These are phyloP conservation scores for Diospyros kaki DNA, from an alignment of 148 eudicot species.

Conservation along the genomic window DNA sequence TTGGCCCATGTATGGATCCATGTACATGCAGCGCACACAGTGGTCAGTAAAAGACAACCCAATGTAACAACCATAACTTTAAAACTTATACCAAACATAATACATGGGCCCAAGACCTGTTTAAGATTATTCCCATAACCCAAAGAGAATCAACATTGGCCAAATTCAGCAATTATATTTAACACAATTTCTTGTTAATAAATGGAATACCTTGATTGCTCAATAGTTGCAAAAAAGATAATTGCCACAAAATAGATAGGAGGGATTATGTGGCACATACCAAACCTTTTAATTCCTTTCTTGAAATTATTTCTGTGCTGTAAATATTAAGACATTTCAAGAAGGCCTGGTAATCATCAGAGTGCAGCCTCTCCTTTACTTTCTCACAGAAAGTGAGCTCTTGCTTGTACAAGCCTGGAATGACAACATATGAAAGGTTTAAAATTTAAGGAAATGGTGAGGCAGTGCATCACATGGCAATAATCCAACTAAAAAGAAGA, in stretches of 20 bases:
- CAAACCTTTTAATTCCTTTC: conserved; percentile 80
- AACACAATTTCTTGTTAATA: background rate
- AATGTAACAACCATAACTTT: background rate
- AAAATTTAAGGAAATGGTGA: background rate
- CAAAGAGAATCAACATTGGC: background rate
- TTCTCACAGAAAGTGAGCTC: conserved; percentile 85
- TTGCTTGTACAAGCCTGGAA: conserved; percentile 63
- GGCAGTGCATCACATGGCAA: conserved; percentile 1
- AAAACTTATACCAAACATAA: background rate
- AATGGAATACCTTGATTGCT: background rate
- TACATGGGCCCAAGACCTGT: background rate
- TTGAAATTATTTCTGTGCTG: conserved; percentile 89
- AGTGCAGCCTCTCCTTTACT: conserved; percentile 80
- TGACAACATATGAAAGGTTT: conserved; percentile 12
- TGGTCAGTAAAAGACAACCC: background rate
- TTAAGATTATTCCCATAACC: background rate
- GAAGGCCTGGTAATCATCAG: conserved; percentile 91
- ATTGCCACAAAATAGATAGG: conserved; percentile 4
- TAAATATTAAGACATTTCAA: conserved; percentile 95
- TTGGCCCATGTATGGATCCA: background rate
- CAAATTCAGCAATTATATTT: background rate
- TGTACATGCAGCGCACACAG: background rate
- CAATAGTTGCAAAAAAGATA: conserved; percentile 5
- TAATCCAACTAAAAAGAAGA: background rate
- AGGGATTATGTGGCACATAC: conserved; percentile 35